These are phyloP conservation scores for Buxus sempervirens DNA, from an alignment of 164 flowering plant species.

Conservation along the genomic window DNA sequence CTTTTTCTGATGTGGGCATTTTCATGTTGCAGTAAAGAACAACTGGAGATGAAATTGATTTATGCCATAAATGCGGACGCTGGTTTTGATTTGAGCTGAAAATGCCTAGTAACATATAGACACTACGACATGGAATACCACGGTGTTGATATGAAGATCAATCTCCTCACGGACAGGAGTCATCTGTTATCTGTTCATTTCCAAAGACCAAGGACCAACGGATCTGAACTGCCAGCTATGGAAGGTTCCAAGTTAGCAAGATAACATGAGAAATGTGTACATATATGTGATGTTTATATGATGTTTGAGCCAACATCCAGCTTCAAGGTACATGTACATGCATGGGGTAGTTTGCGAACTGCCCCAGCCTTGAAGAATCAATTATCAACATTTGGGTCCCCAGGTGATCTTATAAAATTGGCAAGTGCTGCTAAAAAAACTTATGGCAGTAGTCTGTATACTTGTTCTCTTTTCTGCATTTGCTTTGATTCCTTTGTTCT, in stretches of 20 bases:
- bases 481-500: neutral
- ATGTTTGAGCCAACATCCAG: neutral
- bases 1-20: conserved; percentile 1
- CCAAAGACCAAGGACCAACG: neutral
- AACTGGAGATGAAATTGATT: conserved; percentile 69
- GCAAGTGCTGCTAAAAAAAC: neutral
- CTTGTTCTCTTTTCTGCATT: neutral
- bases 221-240: neutral
- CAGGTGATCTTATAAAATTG: neutral
- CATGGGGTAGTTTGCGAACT: neutral
- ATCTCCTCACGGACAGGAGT: neutral
- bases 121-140: neutral
- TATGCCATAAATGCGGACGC: conserved; percentile 94
- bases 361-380: neutral
- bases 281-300: neutral
- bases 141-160: neutral
- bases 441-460: neutral
- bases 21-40: conserved; percentile 74
- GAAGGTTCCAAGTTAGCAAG: neutral
- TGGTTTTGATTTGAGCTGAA: conserved; percentile 89
- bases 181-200: neutral
- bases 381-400: neutral
- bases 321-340: neutral
- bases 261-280: neutral
- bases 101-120: neutral